phyloP scores from a whole-genome alignment of 371 early-diverging fungal species.

The Mortierella sp. region DNA sequence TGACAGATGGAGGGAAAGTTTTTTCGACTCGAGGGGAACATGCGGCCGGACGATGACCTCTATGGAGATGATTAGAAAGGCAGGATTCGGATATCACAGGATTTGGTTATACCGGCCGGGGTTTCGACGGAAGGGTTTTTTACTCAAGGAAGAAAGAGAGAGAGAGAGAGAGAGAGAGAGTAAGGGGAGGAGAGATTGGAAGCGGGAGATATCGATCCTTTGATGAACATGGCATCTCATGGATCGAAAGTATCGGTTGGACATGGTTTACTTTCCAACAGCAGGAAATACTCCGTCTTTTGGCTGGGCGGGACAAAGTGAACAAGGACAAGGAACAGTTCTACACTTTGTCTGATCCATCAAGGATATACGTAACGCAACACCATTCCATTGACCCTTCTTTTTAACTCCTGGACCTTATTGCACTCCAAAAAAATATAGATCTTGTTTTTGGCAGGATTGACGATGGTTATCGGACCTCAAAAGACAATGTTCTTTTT shows the following conservation, averaged over 20 bases:
- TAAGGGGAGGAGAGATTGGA: too few relatives aligned
- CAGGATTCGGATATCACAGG: not conserved
- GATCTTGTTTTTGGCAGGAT: constrained; percentile 93
- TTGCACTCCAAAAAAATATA: constrained; percentile 59
- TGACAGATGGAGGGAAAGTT: not conserved
- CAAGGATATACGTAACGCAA: not conserved
- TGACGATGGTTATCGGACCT: constrained; percentile 90
- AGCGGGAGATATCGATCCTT: too few relatives aligned
- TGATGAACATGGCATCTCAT: too few relatives aligned
- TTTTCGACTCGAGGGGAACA: not conserved
- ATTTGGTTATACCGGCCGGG: not conserved
- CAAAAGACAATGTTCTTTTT: constrained; percentile 90
- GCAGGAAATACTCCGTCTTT: too few relatives aligned
- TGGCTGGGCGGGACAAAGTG: too few relatives aligned
- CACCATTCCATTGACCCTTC: not conserved
- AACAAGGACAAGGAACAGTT: not conserved
- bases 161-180: not conserved
- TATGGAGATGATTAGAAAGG: too few relatives aligned
- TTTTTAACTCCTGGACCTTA: not conserved
- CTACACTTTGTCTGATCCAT: not conserved
- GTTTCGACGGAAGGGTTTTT: not conserved
- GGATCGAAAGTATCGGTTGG: too few relatives aligned
- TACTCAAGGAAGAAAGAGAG: not conserved
- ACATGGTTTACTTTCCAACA: too few relatives aligned
- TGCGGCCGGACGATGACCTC: not conserved